phyloP scores from a whole-genome alignment of 164 flowering plant species.

The Vitis vinifera region ASM3070453v1 NC_081806.1:9996001-9996500 shows the following conservation, averaged over 20 bases:
- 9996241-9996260: constrained; percentile 5
- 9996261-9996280: constrained; percentile 33
- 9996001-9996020: too few species aligned
- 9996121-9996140: constrained; percentile 50
- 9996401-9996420: constrained; percentile 63
- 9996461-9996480: constrained; percentile 33
- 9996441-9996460: constrained; percentile 40
- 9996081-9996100: constrained; percentile 30
- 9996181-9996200: constrained; percentile 19
- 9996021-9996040: constrained; percentile 1
- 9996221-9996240: constrained; percentile 6
- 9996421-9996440: constrained; percentile 25
- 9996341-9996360: constrained; percentile 45
- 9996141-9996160: constrained; percentile 37
- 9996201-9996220: constrained; percentile 39
- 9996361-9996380: constrained; percentile 43
- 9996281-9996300: constrained; percentile 17
- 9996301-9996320: constrained; percentile 28
- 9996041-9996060: constrained; percentile 4
- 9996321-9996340: constrained; percentile 54
- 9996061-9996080: constrained; percentile 33
- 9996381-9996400: constrained; percentile 38
- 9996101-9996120: constrained; percentile 26
- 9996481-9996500: constrained; percentile 36
- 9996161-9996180: constrained; percentile 26